phyloP scores from a whole-genome alignment of 2,329 filamentous ascomycete genomes.

The Coniochaeta ligniaria region DNA sequence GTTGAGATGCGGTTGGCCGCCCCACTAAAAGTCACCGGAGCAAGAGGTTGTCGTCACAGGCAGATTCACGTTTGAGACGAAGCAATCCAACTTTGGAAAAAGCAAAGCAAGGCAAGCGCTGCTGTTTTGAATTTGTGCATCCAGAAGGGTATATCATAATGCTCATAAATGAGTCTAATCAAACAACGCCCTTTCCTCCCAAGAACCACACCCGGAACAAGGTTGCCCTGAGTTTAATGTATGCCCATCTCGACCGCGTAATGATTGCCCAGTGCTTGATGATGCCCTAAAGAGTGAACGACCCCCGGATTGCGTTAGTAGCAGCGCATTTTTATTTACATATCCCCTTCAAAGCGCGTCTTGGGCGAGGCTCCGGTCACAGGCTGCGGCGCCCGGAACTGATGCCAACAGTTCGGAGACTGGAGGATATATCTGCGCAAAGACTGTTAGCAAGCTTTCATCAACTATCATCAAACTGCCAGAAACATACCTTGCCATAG shows the following conservation, averaged over 20 bases:
- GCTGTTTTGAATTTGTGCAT: not conserved
- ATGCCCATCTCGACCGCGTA: not conserved
- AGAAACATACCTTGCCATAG: conserved; percentile 76
- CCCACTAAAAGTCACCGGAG: not conserved
- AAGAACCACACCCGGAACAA: not conserved
- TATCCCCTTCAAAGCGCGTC: conserved; percentile 3
- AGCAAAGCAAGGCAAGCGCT: too few relatives aligned
- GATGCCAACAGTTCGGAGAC: conserved; percentile 69
- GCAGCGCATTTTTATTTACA: not conserved
- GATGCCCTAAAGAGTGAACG: not conserved
- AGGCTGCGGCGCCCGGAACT: conserved; percentile 40
- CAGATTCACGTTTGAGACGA: too few relatives aligned
- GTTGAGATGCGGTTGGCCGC: too few relatives aligned
- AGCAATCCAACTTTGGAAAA: too few relatives aligned
- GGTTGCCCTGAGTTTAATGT: not conserved
- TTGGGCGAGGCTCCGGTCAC: conserved; percentile 1
- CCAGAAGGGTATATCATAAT: not conserved
- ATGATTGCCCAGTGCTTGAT: not conserved
- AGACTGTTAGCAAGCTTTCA: not conserved
- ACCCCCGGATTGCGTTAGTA: not conserved
- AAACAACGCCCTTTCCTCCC: not conserved
- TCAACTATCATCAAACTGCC: not conserved
- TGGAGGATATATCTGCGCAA: conserved; percentile 60
- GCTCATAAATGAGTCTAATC: not conserved
- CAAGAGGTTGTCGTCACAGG: too few relatives aligned